Evolutionary conservation across 768 basidiomycete genomes (phyloP), one percentile per base, ranked within the genome.

Genomic region (Hypholoma fasciculare): DNA sequence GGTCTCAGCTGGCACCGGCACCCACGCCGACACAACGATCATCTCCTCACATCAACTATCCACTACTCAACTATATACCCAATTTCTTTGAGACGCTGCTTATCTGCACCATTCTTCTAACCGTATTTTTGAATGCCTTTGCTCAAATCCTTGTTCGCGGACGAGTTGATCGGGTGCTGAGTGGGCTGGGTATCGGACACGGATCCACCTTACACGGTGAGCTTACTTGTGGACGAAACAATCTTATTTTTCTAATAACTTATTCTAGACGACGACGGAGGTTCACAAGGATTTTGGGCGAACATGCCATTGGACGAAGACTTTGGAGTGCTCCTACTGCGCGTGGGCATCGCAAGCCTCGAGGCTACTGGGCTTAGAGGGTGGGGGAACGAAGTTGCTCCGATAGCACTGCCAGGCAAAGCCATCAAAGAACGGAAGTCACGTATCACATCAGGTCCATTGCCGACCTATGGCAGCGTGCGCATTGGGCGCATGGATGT

Each of bases 351-450:
- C 0, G 89, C 88, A 3, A 88, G 87, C 61, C 75, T 92, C 49
- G 90, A 92, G 67, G 86, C 88, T 0, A 90, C 89, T 0, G 85
- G 84, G 47, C 76, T 88, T 9, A 78, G 83, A 20, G 90, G 90
- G 2, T 79, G 89, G 67, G 85, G 86, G 1, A 90, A 92, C 63
- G 89, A 92, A 69, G 85, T 91, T 12, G 83, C 84, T 7, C 74
- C 80, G 4, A 76, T 91, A 48, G 70, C 56, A 54, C 64, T 67
- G 40, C 67, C 65, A 26, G 19, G 36, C 27, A 26, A n/a, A 36
- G 17, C 23, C 14, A 34, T 34, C 30, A 12, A 9, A 12, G 27
- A 23, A 2, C 17, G 39, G 17, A 47, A 27, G 42, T 12, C 30
- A 34, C 30, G 30, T 9, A 34, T 34, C 9, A 34, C 30, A 34